phyloP scores from a whole-genome alignment of 2,329 filamentous ascomycete species.

The Mycogone perniciosa region DNA sequence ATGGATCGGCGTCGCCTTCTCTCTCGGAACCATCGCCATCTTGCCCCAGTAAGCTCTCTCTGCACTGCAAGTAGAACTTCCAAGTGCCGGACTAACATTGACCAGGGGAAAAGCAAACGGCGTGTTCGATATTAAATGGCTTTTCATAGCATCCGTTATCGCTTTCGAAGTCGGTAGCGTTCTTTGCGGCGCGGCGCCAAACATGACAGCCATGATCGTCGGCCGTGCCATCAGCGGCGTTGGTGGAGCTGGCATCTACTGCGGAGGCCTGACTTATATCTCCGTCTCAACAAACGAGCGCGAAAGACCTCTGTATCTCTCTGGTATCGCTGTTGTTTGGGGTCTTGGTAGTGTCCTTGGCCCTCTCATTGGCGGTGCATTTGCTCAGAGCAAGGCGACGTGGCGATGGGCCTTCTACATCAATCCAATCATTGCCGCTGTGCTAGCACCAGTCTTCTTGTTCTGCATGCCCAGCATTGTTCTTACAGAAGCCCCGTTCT shows the following conservation, averaged over 20 bases:
- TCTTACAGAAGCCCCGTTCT: conserved; percentile 12
- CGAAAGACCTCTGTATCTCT: conserved; percentile 5
- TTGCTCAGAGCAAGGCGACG: conserved; percentile 13
- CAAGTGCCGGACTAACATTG: background rate
- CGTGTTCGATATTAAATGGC: conserved; percentile 36
- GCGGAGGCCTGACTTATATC: background rate
- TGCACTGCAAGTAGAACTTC: background rate
- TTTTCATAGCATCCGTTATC: conserved; percentile 20
- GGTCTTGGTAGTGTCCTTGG: conserved; percentile 28
- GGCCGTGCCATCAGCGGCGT: background rate
- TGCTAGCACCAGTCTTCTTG: conserved; percentile 22
- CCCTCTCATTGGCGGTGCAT: conserved; percentile 28
- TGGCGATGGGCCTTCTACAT: conserved; percentile 38
- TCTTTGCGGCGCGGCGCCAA: conserved; percentile 35
- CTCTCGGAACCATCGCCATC: background rate
- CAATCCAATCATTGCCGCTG: conserved; percentile 38
- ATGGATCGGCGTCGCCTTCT: conserved; percentile 16
- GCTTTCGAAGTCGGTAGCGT: conserved; percentile 22
- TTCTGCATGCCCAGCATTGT: conserved; percentile 22
- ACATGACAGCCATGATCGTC: conserved; percentile 38
- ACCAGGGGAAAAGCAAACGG: background rate
- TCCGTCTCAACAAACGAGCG: background rate
- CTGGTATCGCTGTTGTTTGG: conserved; percentile 14
- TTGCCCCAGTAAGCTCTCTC: background rate
- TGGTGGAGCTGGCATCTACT: background rate